phyloP scores from a whole-genome alignment of 2,329 filamentous ascomycete genomes.

The Botryosphaeria dothidea region DNA sequence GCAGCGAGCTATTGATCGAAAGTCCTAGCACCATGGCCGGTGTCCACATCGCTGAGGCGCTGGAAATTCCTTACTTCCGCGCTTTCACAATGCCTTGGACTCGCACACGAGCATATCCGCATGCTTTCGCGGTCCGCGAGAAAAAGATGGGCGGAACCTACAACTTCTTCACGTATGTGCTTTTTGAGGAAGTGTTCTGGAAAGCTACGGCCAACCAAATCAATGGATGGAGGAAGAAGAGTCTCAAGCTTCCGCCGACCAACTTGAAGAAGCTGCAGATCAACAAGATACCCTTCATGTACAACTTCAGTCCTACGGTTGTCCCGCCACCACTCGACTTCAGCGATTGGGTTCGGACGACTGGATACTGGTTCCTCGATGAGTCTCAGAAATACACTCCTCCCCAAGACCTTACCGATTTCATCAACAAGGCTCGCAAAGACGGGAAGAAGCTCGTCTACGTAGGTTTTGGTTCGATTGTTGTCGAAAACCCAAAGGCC shows the following conservation, averaged over 20 bases:
- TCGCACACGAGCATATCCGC: slow-evolving; percentile 89
- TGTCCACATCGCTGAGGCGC: slow-evolving; percentile 93
- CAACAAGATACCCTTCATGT: slow-evolving; percentile 97
- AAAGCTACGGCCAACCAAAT: slow-evolving; percentile 87
- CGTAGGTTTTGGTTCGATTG: slow-evolving; percentile 94
- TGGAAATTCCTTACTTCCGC: slow-evolving; percentile 92
- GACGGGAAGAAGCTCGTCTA: slow-evolving; percentile 94
- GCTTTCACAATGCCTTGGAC: slow-evolving; percentile 99
- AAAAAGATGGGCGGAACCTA: slow-evolving; percentile 94
- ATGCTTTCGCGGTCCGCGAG: slow-evolving; percentile 91
- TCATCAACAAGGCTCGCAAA: slow-evolving; percentile 71
- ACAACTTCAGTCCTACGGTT: slow-evolving; percentile 93
- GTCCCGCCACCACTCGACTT: slow-evolving; percentile 95
- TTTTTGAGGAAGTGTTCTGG: slow-evolving; percentile 98
- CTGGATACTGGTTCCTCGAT: slow-evolving; percentile 96
- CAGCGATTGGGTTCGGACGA: slow-evolving; percentile 96
- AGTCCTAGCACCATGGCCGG: slow-evolving; percentile 96
- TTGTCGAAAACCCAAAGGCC: slow-evolving; percentile 83
- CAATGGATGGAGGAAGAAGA: slow-evolving; percentile 86
- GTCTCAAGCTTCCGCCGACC: slow-evolving; percentile 76
- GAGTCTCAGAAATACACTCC: slow-evolving; percentile 71
- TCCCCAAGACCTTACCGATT: slow-evolving; percentile 71
- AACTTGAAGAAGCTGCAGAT: slow-evolving; percentile 87
- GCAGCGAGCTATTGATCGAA: slow-evolving; percentile 87
- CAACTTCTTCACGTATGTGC: slow-evolving; percentile 92